Evolutionary conservation across 106 monocot species (phyloP).

Genomic region (Allium sativum): DNA sequence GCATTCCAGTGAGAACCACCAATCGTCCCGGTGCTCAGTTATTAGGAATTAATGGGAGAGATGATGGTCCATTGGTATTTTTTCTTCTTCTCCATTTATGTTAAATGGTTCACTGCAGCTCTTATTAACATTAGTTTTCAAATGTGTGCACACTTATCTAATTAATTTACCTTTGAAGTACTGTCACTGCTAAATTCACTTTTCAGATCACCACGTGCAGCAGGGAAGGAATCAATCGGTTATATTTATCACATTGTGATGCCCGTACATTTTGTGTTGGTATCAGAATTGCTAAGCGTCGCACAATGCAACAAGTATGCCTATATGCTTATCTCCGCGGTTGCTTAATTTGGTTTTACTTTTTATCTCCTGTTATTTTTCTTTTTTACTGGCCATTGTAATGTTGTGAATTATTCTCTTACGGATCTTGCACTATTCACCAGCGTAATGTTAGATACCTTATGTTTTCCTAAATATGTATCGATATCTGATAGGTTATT

Average conservation of each 20-base stretch:
- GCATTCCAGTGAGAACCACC: conserved; percentile 16
- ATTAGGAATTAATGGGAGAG: conserved; percentile 20
- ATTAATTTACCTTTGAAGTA: no score
- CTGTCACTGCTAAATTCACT: not conserved
- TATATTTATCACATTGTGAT: conserved; percentile 38
- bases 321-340: not conserved
- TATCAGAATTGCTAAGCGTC: conserved; percentile 40
- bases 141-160: no score
- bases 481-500: no score
- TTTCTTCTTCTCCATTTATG: not conserved
- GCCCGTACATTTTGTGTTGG: conserved; percentile 47
- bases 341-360: not conserved
- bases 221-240: conserved; percentile 52
- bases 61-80: conserved; percentile 21
- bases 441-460: no score
- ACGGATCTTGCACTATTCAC: not conserved
- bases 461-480: no score
- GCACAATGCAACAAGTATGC: conserved; percentile 47
- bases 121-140: no score
- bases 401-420: not conserved
- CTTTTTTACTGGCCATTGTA: not conserved
- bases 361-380: not conserved
- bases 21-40: conserved; percentile 16
- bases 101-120: not conserved
- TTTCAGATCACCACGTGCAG: conserved; percentile 48